phyloP scores from a whole-genome alignment of 2,329 filamentous ascomycete genomes.

The Aspergillus vadensis region DNA sequence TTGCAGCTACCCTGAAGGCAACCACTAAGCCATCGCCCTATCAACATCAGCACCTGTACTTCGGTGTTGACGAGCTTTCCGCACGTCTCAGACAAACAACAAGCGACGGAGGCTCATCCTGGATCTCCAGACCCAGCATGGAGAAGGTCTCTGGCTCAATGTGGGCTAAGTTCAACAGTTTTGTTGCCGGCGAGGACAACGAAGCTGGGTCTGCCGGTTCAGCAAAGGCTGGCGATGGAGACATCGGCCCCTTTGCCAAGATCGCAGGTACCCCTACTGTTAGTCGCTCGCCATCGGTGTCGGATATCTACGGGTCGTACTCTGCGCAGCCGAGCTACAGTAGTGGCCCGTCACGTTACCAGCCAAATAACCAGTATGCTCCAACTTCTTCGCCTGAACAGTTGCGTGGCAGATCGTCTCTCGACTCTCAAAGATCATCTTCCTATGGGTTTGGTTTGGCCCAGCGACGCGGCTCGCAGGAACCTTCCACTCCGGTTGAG shows the following conservation, averaged over 20 bases:
- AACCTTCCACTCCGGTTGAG: slow-evolving; percentile 38
- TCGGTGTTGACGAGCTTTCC: slow-evolving; percentile 78
- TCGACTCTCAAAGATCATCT: slow-evolving; percentile 49
- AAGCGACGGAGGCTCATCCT: slow-evolving; percentile 76
- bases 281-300: slow-evolving; percentile 71
- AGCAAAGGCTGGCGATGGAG: slow-evolving; percentile 58
- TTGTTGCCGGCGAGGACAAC: slow-evolving; percentile 87
- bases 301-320: slow-evolving; percentile 72
- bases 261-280: slow-evolving; percentile 74
- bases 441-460: slow-evolving; percentile 38
- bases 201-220: slow-evolving; percentile 63
- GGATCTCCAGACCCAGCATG: slow-evolving; percentile 94
- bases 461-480: slow-evolving; percentile 42
- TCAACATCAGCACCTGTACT: slow-evolving; percentile 74
- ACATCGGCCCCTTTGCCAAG: slow-evolving; percentile 78
- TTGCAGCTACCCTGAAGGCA: slow-evolving; percentile 72
- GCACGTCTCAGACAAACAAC: slow-evolving; percentile 83
- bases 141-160: slow-evolving; percentile 91
- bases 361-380: slow-evolving; percentile 48
- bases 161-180: slow-evolving; percentile 93
- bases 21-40: slow-evolving; percentile 85
- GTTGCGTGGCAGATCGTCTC: slow-evolving; percentile 51
- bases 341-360: slow-evolving; percentile 45
- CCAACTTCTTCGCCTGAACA: slow-evolving; percentile 56
- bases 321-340: slow-evolving; percentile 38